Evolutionary conservation across 768 basidiomycete genomes (phyloP).

Genomic region (Collybia nuda): DNA sequence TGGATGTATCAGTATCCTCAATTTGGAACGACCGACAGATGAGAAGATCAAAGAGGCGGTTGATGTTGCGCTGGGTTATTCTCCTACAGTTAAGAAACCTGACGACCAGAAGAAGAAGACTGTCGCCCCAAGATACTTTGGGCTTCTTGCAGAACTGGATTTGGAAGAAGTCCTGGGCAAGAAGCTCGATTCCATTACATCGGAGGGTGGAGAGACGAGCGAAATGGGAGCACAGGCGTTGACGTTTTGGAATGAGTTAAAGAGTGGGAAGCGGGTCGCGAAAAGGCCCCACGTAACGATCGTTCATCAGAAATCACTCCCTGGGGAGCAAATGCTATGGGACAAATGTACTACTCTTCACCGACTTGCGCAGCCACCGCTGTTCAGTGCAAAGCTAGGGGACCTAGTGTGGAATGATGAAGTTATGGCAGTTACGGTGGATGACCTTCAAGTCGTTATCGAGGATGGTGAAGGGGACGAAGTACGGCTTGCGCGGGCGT

Average conservation of each 20-base stretch:
- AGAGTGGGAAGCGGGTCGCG: constrained; percentile 45
- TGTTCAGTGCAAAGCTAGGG: constrained; percentile 62
- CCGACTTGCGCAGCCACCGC: constrained; percentile 36
- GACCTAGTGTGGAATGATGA: constrained; percentile 72
- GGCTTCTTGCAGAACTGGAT: constrained; percentile 72
- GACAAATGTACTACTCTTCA: constrained; percentile 49
- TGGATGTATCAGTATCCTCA: constrained; percentile 54
- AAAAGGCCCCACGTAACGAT: constrained; percentile 83
- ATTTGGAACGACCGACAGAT: constrained; percentile 48
- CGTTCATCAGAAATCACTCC: constrained; percentile 61
- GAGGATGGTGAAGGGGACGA: constrained; percentile 30
- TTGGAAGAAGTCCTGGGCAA: constrained; percentile 45
- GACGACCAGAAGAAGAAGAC: constrained; percentile 32
- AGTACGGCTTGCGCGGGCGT: constrained; percentile 26
- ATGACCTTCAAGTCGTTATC: constrained; percentile 42
- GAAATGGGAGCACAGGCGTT: constrained; percentile 29
- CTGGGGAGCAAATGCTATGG: constrained; percentile 36
- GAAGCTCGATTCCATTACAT: constrained; percentile 29
- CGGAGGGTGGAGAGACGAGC: constrained; percentile 8
- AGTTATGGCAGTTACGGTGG: constrained; percentile 80
- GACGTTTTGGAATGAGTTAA: constrained; percentile 50
- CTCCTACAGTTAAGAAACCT: constrained; percentile 31
- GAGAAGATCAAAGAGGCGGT: constrained; percentile 61
- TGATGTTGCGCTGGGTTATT: constrained; percentile 38
- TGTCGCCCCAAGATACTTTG: constrained; percentile 68